Base-by-base conservation (phyloP, 345 rosid genomes). In the Garcia nutans region DNA sequence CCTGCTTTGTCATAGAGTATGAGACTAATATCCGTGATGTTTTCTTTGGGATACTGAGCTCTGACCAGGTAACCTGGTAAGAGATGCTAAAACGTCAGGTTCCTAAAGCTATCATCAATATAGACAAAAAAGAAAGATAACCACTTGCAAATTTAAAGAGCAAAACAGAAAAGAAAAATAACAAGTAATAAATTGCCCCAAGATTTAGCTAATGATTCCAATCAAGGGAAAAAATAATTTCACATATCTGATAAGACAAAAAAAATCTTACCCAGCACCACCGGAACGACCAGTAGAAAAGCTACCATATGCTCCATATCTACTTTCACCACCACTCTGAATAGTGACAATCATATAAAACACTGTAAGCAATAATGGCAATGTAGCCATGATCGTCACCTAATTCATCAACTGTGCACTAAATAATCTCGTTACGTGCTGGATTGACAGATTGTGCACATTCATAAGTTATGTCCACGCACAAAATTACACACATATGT, bases 11-110 rank as follows among this genome's bases (percentile, higher is more conserved):
- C 58, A 42, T 17, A 57, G 20, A 61, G 28, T 76, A 55, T 54
- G 58, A 58, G 74, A 80, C 84, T 82, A 90, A 75, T 87, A 84
- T 7, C 85, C 88, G 59, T 80, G 91, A 71, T 86, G 80, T 69
- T 77, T 81, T 73, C 80, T 76, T 52, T 77, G 84, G 11, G 75
- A 59, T 58, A 47, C 28, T 42, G 75, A 24, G 37, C 61, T 76
- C 50, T 76, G 80, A 54, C 71, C 78, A 33, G 80, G 68, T 44
- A 77, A 76, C 80, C 83, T 81, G 74, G 71, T 44, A 61, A 73
- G 24, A 65, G 50, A 61, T 16, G 74, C 59, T 74, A 55, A 55
- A 77, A 56, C 61, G 61, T 80, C 65, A 80, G 66, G 58, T 37
- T 37, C 24, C 11, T 58, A 61, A 54, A 61, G 5, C 22, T 61